phyloP scores from a whole-genome alignment of 2,329 filamentous ascomycete species.

The Xylaria sp. region DNA sequence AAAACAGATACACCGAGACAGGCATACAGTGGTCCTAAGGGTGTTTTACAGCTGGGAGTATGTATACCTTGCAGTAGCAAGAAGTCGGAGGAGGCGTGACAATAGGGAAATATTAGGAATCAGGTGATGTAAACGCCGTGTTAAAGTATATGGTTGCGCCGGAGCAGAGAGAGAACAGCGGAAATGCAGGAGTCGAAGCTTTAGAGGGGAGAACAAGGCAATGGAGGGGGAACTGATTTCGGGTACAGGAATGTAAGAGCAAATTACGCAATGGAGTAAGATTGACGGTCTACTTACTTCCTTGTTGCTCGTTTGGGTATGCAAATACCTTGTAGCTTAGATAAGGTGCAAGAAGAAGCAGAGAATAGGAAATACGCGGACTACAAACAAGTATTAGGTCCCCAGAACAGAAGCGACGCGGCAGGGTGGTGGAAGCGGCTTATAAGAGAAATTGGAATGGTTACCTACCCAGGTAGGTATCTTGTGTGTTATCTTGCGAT shows the following conservation, averaged over 20 bases:
- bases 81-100: slow-evolving; percentile 3
- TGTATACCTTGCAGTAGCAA: slow-evolving; percentile 6
- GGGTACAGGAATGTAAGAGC: slow-evolving; percentile 16
- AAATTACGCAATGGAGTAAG: slow-evolving; percentile 14
- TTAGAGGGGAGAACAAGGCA: slow-evolving; percentile 1
- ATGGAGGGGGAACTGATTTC: not conserved
- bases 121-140: not conserved
- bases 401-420: not conserved
- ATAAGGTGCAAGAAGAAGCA: not conserved
- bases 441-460: slow-evolving; percentile 13
- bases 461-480: not conserved
- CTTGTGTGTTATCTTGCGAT: slow-evolving; percentile 11
- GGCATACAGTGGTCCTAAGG: slow-evolving; percentile 29
- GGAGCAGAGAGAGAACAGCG: not conserved
- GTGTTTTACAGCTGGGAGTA: not conserved
- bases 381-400: slow-evolving; percentile 5
- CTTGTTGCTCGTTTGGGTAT: not conserved
- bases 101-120: not conserved
- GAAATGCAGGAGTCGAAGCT: slow-evolving; percentile 22
- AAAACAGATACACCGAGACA: slow-evolving; percentile 17
- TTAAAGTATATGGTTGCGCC: not conserved
- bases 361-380: not conserved
- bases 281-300: slow-evolving; percentile 8
- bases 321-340: not conserved
- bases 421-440: slow-evolving; percentile 16